phyloP scores from a whole-genome alignment of 75 land plant genomes.

The Cunninghamia lanceolata region DNA sequence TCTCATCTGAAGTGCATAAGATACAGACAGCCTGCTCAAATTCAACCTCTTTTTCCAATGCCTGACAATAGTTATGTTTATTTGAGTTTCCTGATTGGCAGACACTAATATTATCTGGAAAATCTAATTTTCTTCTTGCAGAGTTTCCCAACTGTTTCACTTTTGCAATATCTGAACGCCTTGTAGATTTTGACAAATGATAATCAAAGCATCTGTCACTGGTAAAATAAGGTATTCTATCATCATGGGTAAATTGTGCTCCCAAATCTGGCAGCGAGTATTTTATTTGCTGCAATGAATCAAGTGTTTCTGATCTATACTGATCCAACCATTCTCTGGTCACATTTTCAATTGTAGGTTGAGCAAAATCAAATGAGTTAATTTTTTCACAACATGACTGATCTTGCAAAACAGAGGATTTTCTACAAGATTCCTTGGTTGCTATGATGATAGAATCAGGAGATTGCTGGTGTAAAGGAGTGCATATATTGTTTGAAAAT shows the following conservation, averaged over 20 bases:
- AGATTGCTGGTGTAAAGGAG: neutral
- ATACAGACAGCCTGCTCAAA: conserved; percentile 40
- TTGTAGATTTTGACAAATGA: neutral
- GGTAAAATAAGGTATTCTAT: neutral
- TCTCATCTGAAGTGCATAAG: conserved; percentile 35
- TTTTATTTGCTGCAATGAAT: neutral
- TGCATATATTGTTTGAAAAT: neutral
- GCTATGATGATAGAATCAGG: neutral
- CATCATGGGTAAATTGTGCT: neutral
- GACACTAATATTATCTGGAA: conserved; percentile 9
- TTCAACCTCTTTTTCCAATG: conserved; percentile 20
- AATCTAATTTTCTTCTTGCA: conserved; percentile 15
- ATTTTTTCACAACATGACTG: neutral
- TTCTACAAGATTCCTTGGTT: neutral
- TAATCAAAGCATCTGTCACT: neutral
- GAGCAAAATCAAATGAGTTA: neutral
- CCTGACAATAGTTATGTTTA: conserved; percentile 5
- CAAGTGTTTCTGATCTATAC: neutral
- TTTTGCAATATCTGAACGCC: neutral
- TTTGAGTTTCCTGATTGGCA: conserved; percentile 6
- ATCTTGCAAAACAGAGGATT: neutral
- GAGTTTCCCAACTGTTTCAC: neutral
- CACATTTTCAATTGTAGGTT: neutral
- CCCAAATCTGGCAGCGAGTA: neutral
- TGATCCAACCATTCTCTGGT: neutral